These are phyloP conservation scores for Cryptococcus sp. DNA, from an alignment of 1,284 basidiomycete genomes.

Conservation along the genomic window DNA sequence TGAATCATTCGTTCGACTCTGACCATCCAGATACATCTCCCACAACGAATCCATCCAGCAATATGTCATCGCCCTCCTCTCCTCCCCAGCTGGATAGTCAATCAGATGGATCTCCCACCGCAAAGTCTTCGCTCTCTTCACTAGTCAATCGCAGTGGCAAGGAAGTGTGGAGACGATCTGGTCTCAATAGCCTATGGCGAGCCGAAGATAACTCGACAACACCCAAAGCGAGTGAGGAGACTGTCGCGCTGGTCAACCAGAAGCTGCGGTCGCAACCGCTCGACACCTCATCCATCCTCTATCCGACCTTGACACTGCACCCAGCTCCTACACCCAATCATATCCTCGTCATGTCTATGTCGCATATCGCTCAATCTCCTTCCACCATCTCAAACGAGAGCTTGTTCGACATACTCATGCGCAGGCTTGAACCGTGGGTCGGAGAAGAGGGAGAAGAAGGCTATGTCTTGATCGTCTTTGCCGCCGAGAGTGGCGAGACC, in stretches of 20 bases:
- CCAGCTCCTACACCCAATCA: slow-evolving; percentile 21
- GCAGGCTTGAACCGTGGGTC: slow-evolving; percentile 41
- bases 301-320: slow-evolving; percentile 23
- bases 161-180: neutral
- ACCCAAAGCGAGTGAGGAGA: too few species aligned
- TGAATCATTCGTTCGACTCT: too few species aligned
- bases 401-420: slow-evolving; percentile 28
- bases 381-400: slow-evolving; percentile 29
- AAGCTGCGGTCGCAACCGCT: slow-evolving; percentile 14
- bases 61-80: too few species aligned
- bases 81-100: too few species aligned
- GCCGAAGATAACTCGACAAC: neutral
- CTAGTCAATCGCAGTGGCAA: neutral
- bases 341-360: slow-evolving; percentile 34
- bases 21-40: too few species aligned
- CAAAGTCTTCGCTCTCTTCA: neutral
- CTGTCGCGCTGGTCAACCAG: neutral
- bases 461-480: slow-evolving; percentile 43
- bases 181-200: neutral
- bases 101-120: too few species aligned
- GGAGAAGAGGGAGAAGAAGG: slow-evolving; percentile 40
- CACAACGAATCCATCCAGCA: too few species aligned
- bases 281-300: slow-evolving; percentile 24
- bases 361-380: slow-evolving; percentile 24
- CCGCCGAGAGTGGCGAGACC: slow-evolving; percentile 23